A percentile compares a stretch with the other conserved stretches of the same genome.
phyloP scores from a whole-genome alignment of 768 basidiomycete genomes.

The Suillus sp. region DNA sequence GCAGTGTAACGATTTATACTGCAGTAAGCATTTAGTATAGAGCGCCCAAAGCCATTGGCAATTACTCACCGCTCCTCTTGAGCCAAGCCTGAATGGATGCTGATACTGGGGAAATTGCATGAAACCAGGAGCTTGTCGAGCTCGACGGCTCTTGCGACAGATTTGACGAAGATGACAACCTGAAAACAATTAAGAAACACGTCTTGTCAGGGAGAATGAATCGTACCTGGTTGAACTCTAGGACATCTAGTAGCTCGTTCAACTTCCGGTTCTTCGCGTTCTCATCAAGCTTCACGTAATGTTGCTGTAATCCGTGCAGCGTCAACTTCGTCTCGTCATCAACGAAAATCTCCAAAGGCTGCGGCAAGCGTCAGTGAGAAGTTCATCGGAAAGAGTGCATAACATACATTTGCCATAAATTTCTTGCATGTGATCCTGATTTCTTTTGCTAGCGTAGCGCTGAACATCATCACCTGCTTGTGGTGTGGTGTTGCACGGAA shows the following conservation, averaged over 20 bases:
- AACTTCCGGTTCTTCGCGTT: conserved; percentile 94
- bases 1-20: conserved; percentile 95
- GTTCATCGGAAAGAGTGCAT: not conserved
- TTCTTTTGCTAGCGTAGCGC: conserved; percentile 96
- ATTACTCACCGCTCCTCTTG: conserved; percentile 91
- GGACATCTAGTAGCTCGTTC: conserved; percentile 90
- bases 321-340: conserved; percentile 99
- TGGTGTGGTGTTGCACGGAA: conserved; percentile 99
- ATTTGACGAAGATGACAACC: conserved; percentile 99
- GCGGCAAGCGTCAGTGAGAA: not conserved
- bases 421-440: conserved; percentile 98
- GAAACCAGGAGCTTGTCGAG: conserved; percentile 94
- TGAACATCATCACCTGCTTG: conserved; percentile 99
- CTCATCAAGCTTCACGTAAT: conserved; percentile 97
- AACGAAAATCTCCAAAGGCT: conserved; percentile 99
- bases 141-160: conserved; percentile 94
- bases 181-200: conserved; percentile 32
- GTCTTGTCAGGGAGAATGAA: not conserved
- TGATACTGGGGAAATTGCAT: conserved; percentile 98
- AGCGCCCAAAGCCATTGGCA: not conserved
- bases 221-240: conserved; percentile 96
- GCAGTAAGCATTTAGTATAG: conserved; percentile 11
- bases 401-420: conserved; percentile 96
- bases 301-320: conserved; percentile 96
- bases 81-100: conserved; percentile 90